phyloP scores from a whole-genome alignment of 106 monocot genomes.

The Agapanthus africanus region DNA sequence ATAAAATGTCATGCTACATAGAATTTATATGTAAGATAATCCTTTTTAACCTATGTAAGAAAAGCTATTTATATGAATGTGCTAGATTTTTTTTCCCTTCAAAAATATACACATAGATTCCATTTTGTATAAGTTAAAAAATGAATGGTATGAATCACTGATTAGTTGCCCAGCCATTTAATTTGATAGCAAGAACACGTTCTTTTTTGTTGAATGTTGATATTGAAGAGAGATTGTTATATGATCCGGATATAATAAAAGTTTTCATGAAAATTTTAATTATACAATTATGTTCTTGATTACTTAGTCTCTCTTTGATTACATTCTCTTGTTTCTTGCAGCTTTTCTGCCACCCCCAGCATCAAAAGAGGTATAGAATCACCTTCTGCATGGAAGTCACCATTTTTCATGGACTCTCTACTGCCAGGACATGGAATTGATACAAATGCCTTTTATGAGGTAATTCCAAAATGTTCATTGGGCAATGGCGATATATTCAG shows the following conservation, averaged over 20 bases:
- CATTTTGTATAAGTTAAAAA: no score
- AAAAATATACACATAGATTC: no score
- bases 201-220: no score
- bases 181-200: no score
- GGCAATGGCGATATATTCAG: neutral
- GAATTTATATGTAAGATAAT: no score
- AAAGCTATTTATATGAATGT: no score
- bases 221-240: no score
- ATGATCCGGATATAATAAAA: no score
- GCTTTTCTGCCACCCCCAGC: conserved; percentile 73
- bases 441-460: conserved; percentile 40
- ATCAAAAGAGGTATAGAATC: conserved; percentile 87
- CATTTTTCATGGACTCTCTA: conserved; percentile 66
- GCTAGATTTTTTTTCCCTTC: no score
- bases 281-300: neutral
- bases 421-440: conserved; percentile 26
- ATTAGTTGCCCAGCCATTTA: neutral
- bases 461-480: conserved; percentile 10
- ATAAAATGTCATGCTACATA: no score
- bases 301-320: neutral
- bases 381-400: conserved; percentile 95
- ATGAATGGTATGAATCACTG: neutral
- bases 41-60: no score
- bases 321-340: conserved; percentile 16
- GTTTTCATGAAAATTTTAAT: neutral